Base-by-base conservation (phyloP, 1,139 yeast genomes). In the Yamadazyma dushanensis region DNA sequence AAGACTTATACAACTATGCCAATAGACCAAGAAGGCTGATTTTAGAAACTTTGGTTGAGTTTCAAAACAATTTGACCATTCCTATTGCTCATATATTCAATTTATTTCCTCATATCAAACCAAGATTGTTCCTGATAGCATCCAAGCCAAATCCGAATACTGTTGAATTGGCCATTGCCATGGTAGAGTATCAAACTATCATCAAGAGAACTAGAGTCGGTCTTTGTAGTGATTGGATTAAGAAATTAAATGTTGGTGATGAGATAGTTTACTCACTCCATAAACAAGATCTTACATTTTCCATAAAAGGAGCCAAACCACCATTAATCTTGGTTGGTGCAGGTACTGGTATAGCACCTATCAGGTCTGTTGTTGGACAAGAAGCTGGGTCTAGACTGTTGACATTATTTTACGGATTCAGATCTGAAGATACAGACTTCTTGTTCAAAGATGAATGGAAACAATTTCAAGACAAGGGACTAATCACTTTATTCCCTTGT, bases 331-430 rank as follows among this genome's bases (percentile, higher is more conserved):
- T 89, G 75, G 73, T 89, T 5, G 81, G 92, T 0, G 94, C 97
- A 0, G 97, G 97, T 6, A 90, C 96, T 0, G 97, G 97, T 1
- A 68, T 90, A 7, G 97, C 97, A 0, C 97, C 97, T 1, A 79
- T 89, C 74, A 75, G 85, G 50, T 73, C 88, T 1, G 53, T 86
- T 16, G 70, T 88, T 9, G 76, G 75, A 29, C 48, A 37, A 28
- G 37, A 31, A 4, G 47, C 43, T 16, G 45, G 42, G 16, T 18
- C 34, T 1, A 58, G 56, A 21, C 59, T 63, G 2, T 49, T 78
- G 33, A 59, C 66, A 32, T 60, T 92, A 26, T 86, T 89, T 53
- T 80, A 79, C 45, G 99, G 98, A 2, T 84, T 87, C 57, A 66
- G 98, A 40, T 71, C 61, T 46, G 66, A 67, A 29, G 70, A 67